These are phyloP conservation scores for Claviceps sp. DNA, from an alignment of 2,329 filamentous ascomycete genomes.

Conservation along the genomic window DNA sequence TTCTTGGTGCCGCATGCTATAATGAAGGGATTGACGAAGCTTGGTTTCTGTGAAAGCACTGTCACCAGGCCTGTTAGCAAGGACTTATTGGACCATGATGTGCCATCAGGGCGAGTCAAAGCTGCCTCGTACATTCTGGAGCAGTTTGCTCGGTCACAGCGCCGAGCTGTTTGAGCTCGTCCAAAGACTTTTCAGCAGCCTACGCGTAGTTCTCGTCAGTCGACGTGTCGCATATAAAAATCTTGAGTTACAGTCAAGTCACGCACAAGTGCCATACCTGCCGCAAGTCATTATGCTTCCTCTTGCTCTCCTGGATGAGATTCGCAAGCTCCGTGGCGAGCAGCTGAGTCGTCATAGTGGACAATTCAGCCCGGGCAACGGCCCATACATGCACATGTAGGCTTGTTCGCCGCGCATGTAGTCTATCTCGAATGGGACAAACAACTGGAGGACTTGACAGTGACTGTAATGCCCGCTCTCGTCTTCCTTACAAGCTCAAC, in stretches of 20 bases:
- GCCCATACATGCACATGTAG: conserved; percentile 14
- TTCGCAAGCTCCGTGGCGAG: conserved; percentile 78
- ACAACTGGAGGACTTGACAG: too few relatives aligned
- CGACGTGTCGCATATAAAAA: not conserved
- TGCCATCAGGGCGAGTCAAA: not conserved
- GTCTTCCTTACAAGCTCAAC: not conserved
- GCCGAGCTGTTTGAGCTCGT: conserved; percentile 56
- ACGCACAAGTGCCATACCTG: conserved; percentile 36
- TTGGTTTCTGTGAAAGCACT: conserved; percentile 73
- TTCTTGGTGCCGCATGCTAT: conserved; percentile 86
- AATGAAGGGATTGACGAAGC: conserved; percentile 87
- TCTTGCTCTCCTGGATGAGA: conserved; percentile 88
- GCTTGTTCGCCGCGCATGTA: conserved; percentile 15
- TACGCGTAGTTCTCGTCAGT: conserved; percentile 19
- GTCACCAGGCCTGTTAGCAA: conserved; percentile 7
- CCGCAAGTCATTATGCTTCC: conserved; percentile 82
- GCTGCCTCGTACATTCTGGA: conserved; percentile 19
- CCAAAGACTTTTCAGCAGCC: conserved; percentile 87
- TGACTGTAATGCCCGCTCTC: too few relatives aligned
- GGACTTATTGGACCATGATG: conserved; percentile 6
- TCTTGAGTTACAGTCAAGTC: not conserved
- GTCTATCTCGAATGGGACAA: conserved; percentile 2
- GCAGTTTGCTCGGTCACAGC: conserved; percentile 24
- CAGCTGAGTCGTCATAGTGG: conserved; percentile 79
- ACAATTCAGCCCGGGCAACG: conserved; percentile 9